Conservation (phyloP, 768 basidiomycete species). For the Amyloporia xantha region DNA sequence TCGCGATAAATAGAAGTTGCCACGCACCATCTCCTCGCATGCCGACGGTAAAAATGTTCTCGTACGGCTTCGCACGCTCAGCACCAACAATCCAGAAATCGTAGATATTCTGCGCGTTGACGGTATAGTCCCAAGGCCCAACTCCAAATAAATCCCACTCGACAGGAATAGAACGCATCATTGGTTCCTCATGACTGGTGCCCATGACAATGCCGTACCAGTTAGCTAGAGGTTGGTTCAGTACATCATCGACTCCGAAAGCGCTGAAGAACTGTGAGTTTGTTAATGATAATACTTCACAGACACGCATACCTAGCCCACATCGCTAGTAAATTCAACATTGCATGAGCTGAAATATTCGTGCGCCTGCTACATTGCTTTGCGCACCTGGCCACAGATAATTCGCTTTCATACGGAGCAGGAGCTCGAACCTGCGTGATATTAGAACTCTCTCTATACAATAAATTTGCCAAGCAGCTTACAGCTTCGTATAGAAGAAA, state of each 20-base stretch:
- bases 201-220: constrained; percentile 67
- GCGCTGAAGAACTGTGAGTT: constrained; percentile 27
- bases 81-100: constrained; percentile 57
- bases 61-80: constrained; percentile 50
- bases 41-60: constrained; percentile 60
- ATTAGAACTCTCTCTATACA: too few species aligned
- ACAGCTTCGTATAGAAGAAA: constrained; percentile 52
- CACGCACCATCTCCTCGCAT: constrained; percentile 48
- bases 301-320: constrained; percentile 35
- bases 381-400: constrained; percentile 57
- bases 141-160: constrained; percentile 53
- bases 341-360: too few species aligned
- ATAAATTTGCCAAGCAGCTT: constrained; percentile 19
- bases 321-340: too few species aligned
- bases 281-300: background rate
- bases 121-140: constrained; percentile 58
- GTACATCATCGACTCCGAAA: constrained; percentile 52
- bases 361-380: too few species aligned
- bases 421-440: constrained; percentile 53
- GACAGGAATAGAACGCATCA: constrained; percentile 64
- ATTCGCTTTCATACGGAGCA: constrained; percentile 63
- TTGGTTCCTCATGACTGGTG: constrained; percentile 70
- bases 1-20: too few species aligned
- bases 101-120: constrained; percentile 48
- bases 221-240: constrained; percentile 58